These are phyloP conservation scores for Paramecium caudatum DNA, from an alignment of 73 alveolate genomes.

Conservation along the genomic window DNA sequence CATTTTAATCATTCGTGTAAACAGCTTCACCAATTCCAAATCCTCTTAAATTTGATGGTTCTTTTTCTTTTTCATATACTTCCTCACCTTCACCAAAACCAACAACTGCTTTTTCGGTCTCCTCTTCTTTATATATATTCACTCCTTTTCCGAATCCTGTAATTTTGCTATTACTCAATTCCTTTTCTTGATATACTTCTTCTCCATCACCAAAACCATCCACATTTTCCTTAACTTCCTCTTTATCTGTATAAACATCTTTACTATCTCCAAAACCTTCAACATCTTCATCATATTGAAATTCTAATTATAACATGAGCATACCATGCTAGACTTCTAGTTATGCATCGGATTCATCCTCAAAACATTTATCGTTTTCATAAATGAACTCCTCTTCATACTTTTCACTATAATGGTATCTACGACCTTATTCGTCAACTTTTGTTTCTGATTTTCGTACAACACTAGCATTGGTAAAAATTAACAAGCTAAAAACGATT, in stretches of 20 bases:
- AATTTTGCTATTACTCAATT: background rate
- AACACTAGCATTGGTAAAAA: background rate
- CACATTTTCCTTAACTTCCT: background rate
- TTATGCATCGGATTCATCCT: slow-evolving; percentile 11
- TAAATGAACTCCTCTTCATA: slow-evolving; percentile 27
- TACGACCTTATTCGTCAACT: slow-evolving; percentile 8
- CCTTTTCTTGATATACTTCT: background rate
- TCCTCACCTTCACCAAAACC: slow-evolving; percentile 41
- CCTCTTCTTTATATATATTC: slow-evolving; percentile 2
- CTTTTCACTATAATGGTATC: slow-evolving; percentile 22
- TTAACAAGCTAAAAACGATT: background rate
- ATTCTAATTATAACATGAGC: background rate
- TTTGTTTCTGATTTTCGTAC: slow-evolving; percentile 13
- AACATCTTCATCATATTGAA: background rate
- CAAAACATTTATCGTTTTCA: slow-evolving; percentile 25
- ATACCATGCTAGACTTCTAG: slow-evolving; percentile 12
- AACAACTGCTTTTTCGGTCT: background rate
- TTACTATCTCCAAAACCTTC: background rate
- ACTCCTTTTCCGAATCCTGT: background rate
- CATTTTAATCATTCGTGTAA: background rate
- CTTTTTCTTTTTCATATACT: background rate
- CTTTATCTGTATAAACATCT: background rate
- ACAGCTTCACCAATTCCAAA: slow-evolving; percentile 23
- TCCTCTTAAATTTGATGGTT: background rate
- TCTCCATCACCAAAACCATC: slow-evolving; percentile 5